Conservation (phyloP, 768 basidiomycete species). For the Galerina sulciceps region DNA sequence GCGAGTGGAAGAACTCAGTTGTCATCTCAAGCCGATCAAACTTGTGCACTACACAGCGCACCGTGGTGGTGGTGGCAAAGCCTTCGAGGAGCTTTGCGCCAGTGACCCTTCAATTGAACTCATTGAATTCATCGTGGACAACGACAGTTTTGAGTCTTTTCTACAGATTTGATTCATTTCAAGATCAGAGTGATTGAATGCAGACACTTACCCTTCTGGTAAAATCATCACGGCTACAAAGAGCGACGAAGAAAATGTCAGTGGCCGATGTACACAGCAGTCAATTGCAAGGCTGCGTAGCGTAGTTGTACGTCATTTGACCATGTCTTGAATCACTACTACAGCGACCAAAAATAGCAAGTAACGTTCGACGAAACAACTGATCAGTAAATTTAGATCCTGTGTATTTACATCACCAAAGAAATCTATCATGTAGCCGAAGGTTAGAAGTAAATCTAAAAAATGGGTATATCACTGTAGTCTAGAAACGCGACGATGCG, state of each 20-base stretch:
- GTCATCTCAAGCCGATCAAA: background rate
- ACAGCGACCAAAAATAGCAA: background rate
- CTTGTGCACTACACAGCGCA: background rate
- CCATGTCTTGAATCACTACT: background rate
- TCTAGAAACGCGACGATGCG: no score
- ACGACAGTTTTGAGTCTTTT: constrained; percentile 7
- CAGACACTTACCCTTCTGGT: constrained; percentile 13
- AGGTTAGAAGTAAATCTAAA: background rate
- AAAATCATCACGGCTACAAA: constrained; percentile 12
- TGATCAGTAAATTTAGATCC: background rate
- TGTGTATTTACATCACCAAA: background rate
- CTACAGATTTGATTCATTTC: background rate
- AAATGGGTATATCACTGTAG: no score
- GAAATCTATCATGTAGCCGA: background rate
- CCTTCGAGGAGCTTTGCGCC: background rate
- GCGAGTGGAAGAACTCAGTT: background rate
- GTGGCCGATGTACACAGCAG: no score
- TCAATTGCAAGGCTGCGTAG: no score
- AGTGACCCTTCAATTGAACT: background rate
- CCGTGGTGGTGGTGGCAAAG: constrained; percentile 14
- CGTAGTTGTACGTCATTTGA: no score
- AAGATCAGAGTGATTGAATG: background rate
- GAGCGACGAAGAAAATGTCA: background rate
- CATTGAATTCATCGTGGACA: background rate
- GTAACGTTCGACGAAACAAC: background rate